These are phyloP conservation scores for Emmonsiellopsis sp. DNA, from an alignment of 2,329 filamentous ascomycete genomes.

Conservation along the genomic window DNA sequence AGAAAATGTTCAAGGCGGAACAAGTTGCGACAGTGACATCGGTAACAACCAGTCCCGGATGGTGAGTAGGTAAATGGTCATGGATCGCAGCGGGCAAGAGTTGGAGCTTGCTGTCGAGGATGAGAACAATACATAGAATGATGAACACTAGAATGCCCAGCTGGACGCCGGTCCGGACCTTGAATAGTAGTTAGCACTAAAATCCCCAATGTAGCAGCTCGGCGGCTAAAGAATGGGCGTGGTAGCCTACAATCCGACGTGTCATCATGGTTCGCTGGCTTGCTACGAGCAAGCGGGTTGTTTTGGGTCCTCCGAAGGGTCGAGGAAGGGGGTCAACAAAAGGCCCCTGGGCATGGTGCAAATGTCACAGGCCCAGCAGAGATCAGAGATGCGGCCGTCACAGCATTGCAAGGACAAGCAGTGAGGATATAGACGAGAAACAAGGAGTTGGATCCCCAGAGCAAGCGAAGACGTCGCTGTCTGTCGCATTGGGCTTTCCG, in stretches of 20 bases:
- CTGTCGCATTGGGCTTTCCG: neutral
- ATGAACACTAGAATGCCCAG: slow-evolving; percentile 57
- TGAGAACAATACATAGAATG: slow-evolving; percentile 62
- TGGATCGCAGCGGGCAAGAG: slow-evolving; percentile 80
- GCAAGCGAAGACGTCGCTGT: too few relatives aligned
- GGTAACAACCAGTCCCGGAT: slow-evolving; percentile 74
- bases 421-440: neutral
- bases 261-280: slow-evolving; percentile 25
- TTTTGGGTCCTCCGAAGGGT: slow-evolving; percentile 5
- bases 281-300: neutral
- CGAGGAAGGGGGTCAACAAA: slow-evolving; percentile 10
- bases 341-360: slow-evolving; percentile 9
- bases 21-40: slow-evolving; percentile 74
- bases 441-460: too few relatives aligned
- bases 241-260: slow-evolving; percentile 32
- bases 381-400: neutral
- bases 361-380: neutral
- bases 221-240: slow-evolving; percentile 1
- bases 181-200: neutral
- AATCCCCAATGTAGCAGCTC: too few relatives aligned
- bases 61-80: slow-evolving; percentile 76
- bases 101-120: slow-evolving; percentile 81
- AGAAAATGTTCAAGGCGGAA: slow-evolving; percentile 63
- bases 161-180: slow-evolving; percentile 63
- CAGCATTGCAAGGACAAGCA: neutral